Evolutionary conservation across 306 rosid genomes (phyloP).

Genomic region (Pterocarpus santalinus): DNA sequence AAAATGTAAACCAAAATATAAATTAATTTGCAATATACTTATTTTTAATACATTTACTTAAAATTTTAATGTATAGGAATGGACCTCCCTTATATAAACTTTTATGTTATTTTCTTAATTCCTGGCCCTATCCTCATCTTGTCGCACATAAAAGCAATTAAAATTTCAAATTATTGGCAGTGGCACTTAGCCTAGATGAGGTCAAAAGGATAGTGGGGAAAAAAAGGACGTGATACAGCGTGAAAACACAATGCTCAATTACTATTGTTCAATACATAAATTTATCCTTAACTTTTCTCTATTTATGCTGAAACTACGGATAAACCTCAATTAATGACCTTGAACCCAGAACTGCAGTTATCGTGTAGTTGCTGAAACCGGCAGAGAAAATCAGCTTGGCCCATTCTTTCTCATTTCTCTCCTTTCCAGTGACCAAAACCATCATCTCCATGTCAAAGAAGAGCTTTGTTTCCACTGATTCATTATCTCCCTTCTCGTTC

Average conservation of each 20-base stretch:
- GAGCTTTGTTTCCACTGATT: conserved; percentile 45
- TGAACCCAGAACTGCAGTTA: conserved; percentile 40
- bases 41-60: too few species aligned
- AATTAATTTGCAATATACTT: too few species aligned
- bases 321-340: conserved; percentile 47
- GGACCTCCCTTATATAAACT: too few species aligned
- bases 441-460: conserved; percentile 48
- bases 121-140: too few species aligned
- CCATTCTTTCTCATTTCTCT: conserved; percentile 55
- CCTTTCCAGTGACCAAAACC: conserved; percentile 35
- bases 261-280: too few species aligned
- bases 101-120: too few species aligned
- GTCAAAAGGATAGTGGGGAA: not conserved
- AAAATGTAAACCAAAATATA: too few species aligned
- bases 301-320: not conserved
- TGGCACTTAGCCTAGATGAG: not conserved
- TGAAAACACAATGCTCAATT: too few species aligned
- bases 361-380: conserved; percentile 43
- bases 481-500: conserved; percentile 38
- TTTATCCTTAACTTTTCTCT: too few species aligned
- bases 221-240: not conserved
- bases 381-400: conserved; percentile 37
- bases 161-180: not conserved
- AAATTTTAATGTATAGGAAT: too few species aligned
- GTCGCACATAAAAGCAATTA: not conserved